phyloP scores from a whole-genome alignment of 2,329 filamentous ascomycete genomes.

The Fusarium equiseti region DNA sequence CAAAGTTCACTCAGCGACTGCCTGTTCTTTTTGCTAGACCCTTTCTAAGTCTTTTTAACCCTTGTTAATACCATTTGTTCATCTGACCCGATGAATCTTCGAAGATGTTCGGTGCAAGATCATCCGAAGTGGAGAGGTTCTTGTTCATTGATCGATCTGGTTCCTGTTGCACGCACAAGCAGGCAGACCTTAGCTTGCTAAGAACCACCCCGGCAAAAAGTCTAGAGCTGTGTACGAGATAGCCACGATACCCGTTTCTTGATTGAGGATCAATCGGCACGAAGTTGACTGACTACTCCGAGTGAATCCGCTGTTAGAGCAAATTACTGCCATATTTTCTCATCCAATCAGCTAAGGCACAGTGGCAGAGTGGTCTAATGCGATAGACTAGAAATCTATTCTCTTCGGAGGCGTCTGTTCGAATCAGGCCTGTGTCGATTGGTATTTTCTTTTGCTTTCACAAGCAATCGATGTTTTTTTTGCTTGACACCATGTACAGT shows the following conservation, averaged over 20 bases:
- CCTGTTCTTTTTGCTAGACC: too few relatives aligned
- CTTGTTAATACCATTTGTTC: background rate
- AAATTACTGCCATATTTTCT: accelerated
- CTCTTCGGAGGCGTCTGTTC: constrained; percentile 34
- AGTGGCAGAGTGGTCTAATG: constrained; percentile 36
- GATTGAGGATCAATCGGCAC: too few relatives aligned
- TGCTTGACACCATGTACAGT: background rate
- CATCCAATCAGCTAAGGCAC: constrained; percentile 23
- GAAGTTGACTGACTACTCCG: too few relatives aligned
- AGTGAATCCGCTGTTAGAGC: accelerated
- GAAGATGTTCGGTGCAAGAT: background rate
- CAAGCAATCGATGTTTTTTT: accelerated
- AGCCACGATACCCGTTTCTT: too few relatives aligned
- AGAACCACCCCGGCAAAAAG: too few relatives aligned
- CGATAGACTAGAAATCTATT: constrained; percentile 37
- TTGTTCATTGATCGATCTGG: too few relatives aligned
- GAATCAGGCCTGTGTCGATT: constrained; percentile 35
- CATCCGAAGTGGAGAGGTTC: too few relatives aligned
- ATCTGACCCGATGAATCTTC: background rate
- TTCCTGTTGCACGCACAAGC: too few relatives aligned
- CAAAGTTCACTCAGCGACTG: too few relatives aligned
- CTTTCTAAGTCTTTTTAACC: too few relatives aligned
- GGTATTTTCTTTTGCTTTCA: background rate
- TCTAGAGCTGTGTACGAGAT: too few relatives aligned
- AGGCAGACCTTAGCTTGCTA: too few relatives aligned